phyloP scores from a whole-genome alignment of 2,329 filamentous ascomycete genomes.

The Paraphaeosphaeria sporulosa region DNA sequence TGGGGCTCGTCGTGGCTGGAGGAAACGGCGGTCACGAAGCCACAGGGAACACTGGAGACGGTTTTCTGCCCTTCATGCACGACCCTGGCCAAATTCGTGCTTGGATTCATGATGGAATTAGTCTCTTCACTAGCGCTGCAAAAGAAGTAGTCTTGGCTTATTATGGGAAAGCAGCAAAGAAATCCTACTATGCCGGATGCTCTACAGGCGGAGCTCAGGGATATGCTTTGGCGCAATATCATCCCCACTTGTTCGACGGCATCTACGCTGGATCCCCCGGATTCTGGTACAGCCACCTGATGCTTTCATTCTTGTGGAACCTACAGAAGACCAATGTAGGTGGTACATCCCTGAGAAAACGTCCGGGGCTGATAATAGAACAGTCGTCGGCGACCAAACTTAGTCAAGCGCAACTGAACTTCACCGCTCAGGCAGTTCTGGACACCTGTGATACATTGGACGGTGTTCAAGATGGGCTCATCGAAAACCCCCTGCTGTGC shows the following conservation, averaged over 20 bases:
- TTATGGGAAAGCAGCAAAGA: slow-evolving; percentile 25
- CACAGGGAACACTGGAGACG: slow-evolving; percentile 15
- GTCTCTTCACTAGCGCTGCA: slow-evolving; percentile 16
- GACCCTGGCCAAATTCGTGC: slow-evolving; percentile 14
- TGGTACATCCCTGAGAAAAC: background rate
- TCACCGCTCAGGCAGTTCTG: slow-evolving; percentile 45
- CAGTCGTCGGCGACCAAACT: slow-evolving; percentile 20
- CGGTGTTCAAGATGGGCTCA: slow-evolving; percentile 48
- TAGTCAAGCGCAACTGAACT: slow-evolving; percentile 39
- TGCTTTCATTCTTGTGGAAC: slow-evolving; percentile 5
- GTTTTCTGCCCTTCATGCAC: slow-evolving; percentile 20
- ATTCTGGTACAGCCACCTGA: slow-evolving; percentile 3
- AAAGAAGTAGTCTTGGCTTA: slow-evolving; percentile 5
- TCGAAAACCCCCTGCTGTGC: slow-evolving; percentile 51
- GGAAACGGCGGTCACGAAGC: slow-evolving; percentile 19
- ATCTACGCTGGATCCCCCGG: slow-evolving; percentile 16
- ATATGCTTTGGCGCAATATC: slow-evolving; percentile 29
- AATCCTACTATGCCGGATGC: slow-evolving; percentile 32
- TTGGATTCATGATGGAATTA: slow-evolving; percentile 22
- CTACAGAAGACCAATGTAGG: background rate
- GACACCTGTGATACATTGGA: slow-evolving; percentile 51
- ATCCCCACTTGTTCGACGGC: slow-evolving; percentile 31
- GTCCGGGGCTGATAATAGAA: background rate
- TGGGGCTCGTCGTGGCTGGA: slow-evolving; percentile 16
- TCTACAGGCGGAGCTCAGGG: slow-evolving; percentile 36